phyloP scores from a whole-genome alignment of 768 basidiomycete genomes.

The Auricularia cornea region DNA sequence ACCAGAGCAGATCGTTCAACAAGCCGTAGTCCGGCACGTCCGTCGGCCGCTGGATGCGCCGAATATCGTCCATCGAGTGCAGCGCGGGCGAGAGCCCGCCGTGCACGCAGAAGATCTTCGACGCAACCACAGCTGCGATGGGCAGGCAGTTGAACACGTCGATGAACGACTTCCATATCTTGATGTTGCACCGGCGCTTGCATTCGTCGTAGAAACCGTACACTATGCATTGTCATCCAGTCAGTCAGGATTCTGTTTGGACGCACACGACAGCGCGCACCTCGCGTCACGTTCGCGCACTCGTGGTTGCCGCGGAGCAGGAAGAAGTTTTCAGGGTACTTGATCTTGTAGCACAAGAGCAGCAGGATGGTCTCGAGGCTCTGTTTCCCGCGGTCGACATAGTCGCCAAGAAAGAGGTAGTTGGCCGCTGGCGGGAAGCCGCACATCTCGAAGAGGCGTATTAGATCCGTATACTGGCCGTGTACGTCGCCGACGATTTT shows the following conservation, averaged over 20 bases:
- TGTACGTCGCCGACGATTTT: constrained; percentile 99
- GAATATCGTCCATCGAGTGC: constrained; percentile 97
- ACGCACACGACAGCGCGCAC: constrained; percentile 37
- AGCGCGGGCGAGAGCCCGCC: constrained; percentile 90
- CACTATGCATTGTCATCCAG: constrained; percentile 39
- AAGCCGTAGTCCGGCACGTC: constrained; percentile 98
- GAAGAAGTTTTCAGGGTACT: constrained; percentile 99
- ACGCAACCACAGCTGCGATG: constrained; percentile 96
- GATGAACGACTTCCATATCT: constrained; percentile 99
- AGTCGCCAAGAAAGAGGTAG: constrained; percentile 98
- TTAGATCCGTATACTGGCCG: constrained; percentile 97
- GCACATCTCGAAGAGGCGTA: constrained; percentile 98
- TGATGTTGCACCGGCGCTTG: constrained; percentile 98
- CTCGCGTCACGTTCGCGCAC: constrained; percentile 98
- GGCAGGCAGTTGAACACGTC: constrained; percentile 99
- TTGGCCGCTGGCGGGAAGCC: constrained; percentile 96
- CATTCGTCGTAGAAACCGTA: constrained; percentile 99
- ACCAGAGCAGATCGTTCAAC: constrained; percentile 95
- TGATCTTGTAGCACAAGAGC: constrained; percentile 97
- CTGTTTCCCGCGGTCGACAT: constrained; percentile 98
- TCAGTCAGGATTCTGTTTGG: background rate
- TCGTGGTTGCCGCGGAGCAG: constrained; percentile 96
- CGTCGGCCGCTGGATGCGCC: constrained; percentile 93
- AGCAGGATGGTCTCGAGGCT: constrained; percentile 96
- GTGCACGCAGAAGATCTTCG: constrained; percentile 99